A percentile compares a stretch with the other conserved stretches of the same genome.
Evolutionary conservation across 352 stramenopile genomes (phyloP).

Genomic region (Pythium aristosporum): DNA sequence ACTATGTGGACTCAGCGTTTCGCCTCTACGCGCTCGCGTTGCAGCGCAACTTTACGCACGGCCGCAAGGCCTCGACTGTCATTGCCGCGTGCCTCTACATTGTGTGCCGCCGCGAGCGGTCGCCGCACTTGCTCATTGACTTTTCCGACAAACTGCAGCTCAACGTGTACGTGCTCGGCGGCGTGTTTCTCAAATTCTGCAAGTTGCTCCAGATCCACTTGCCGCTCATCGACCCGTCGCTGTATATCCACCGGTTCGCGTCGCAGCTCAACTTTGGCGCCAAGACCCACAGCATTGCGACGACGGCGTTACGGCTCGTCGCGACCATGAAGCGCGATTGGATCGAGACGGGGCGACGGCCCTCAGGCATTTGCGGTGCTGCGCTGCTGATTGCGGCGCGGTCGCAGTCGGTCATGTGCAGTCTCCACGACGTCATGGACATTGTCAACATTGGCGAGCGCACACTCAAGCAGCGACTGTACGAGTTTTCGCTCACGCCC

Average conservation of each 20-base stretch:
- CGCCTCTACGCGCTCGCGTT: constrained; percentile 95
- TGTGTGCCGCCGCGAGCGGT: constrained; percentile 97
- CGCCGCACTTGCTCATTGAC: constrained; percentile 99
- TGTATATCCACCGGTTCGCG: constrained; percentile 98
- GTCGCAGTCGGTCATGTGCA: constrained; percentile 94
- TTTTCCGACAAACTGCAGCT: constrained; percentile 99
- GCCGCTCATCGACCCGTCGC: constrained; percentile 97
- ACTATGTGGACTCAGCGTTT: constrained; percentile 97
- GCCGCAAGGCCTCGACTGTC: constrained; percentile 94
- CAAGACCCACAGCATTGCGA: constrained; percentile 91
- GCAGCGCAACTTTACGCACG: constrained; percentile 97
- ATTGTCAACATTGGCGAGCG: constrained; percentile 96
- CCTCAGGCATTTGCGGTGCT: constrained; percentile 96
- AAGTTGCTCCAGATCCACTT: constrained; percentile 95
- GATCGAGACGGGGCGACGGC: constrained; percentile 96
- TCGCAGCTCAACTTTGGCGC: constrained; percentile 97
- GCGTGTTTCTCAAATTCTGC: constrained; percentile 91
- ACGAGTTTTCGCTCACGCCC: constrained; percentile 96
- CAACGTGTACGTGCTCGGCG: constrained; percentile 86
- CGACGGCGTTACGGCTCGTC: constrained; percentile 95
- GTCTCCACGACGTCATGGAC: constrained; percentile 81
- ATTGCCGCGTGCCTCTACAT: constrained; percentile 99
- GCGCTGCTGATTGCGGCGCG: constrained; percentile 95
- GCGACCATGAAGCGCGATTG: constrained; percentile 99
- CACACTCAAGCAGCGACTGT: constrained; percentile 95